Base-by-base conservation (phyloP, 345 rosid species). In the Gossypium mustelinum region DNA sequence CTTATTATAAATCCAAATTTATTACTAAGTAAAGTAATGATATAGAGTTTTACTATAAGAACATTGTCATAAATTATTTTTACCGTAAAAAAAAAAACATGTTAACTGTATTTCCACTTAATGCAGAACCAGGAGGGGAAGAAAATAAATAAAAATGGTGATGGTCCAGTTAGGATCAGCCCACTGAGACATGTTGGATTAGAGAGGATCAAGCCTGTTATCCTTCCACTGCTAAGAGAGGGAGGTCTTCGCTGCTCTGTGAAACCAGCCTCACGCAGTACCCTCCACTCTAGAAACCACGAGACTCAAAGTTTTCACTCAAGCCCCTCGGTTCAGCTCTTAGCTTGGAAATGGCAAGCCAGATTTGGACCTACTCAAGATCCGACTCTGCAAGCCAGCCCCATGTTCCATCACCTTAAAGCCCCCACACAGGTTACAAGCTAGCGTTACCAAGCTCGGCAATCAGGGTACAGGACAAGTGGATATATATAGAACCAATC, bases 401-500 rank as follows among this genome's bases (percentile, higher is more conserved):
- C 1, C 1, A 14, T 1, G 52, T 48, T 48, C 52, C 17, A 48
- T 9, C 17, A 48, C 1, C 17, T 11, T 11, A 2, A 12, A 12
- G 14, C 52, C 52, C 52, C 52, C 17, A 48, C 52, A 0, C 12
- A 13, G 52, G 52, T 12, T 3, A 48, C 52, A 48, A 48, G 14
- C 52, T 12, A 2, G 12, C 52, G 52, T 48, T 48, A 48, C 17
- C 52, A 48, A 12, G 52, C 14, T 2, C 17, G 14, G 14, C 16
- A 0, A 29, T 4, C 1, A 4, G 1, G 0, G 6, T 4, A 0
- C 39, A 4, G 39, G 39, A 29, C 39, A 29, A 29, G 39, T 29
- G 39, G 39, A 4, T 29, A 0, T 29, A 29, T 29, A 29, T 29
- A 29, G 6, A 29, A 29, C 5, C 1, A 29, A 29, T 29, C 39